Conservation (phyloP, 805 yeast species). For the Pichia scutulata region DNA sequence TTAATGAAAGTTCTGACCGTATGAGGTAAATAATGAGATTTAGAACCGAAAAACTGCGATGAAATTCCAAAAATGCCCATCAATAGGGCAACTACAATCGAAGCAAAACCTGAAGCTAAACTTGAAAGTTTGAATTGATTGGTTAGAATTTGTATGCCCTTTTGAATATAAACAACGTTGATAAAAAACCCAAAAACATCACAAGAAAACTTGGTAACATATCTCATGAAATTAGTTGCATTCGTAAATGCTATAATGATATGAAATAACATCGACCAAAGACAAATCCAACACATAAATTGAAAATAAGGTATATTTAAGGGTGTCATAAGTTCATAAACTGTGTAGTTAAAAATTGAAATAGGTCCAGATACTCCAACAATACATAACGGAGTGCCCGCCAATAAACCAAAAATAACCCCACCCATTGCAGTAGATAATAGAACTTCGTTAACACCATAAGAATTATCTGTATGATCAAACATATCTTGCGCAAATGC, state of each 20-base stretch:
- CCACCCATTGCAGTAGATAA: constrained; percentile 85
- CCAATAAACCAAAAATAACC: constrained; percentile 71
- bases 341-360: constrained; percentile 85
- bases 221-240: constrained; percentile 55
- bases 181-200: constrained; percentile 92
- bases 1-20: constrained; percentile 59
- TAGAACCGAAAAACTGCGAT: constrained; percentile 47
- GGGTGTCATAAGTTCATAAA: constrained; percentile 60
- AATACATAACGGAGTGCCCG: constrained; percentile 89
- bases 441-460: constrained; percentile 87
- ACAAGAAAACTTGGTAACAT: constrained; percentile 76
- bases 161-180: constrained; percentile 78
- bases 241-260: constrained; percentile 63
- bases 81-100: constrained; percentile 64
- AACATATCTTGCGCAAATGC: constrained; percentile 98
- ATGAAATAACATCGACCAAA: constrained; percentile 87
- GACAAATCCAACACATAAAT: constrained; percentile 92
- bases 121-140: constrained; percentile 51
- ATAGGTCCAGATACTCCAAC: constrained; percentile 98
- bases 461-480: constrained; percentile 77
- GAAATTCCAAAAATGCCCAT: constrained; percentile 74
- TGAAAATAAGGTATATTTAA: constrained; percentile 57
- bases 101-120: constrained; percentile 42
- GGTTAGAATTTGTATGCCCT: constrained; percentile 76
- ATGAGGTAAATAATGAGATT: constrained; percentile 55